Evolutionary conservation across 495 filamentous ascomycete species (phyloP).

Genomic region (Cryomyces antarcticus): DNA sequence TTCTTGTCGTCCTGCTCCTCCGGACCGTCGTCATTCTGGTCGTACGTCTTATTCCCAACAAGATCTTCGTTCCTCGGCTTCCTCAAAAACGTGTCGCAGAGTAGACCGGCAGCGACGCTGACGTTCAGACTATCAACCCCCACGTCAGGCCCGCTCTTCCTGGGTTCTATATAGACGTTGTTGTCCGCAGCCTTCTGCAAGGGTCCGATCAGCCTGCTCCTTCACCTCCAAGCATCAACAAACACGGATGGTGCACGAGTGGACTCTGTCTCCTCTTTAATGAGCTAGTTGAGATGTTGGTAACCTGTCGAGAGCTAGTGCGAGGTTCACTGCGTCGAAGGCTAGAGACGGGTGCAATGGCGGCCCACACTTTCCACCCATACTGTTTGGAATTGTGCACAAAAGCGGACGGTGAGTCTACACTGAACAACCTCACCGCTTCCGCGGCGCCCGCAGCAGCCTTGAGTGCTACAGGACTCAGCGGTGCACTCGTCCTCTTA

Average conservation of each 20-base stretch:
- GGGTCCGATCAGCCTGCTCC: constrained; percentile 41
- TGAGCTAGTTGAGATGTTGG: neutral
- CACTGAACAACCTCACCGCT: constrained; percentile 45
- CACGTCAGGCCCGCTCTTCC: constrained; percentile 16
- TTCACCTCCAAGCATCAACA: constrained; percentile 71
- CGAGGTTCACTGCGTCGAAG: neutral
- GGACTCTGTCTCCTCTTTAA: constrained; percentile 14
- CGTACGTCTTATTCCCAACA: too few species aligned
- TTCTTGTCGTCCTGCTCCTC: too few species aligned
- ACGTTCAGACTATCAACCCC: constrained; percentile 73
- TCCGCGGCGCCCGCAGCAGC: constrained; percentile 76
- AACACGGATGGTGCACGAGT: constrained; percentile 37
- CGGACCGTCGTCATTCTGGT: too few species aligned
- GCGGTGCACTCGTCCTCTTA: constrained; percentile 33
- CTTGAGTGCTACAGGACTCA: constrained; percentile 63
- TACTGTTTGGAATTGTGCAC: constrained; percentile 40
- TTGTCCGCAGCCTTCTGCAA: constrained; percentile 43
- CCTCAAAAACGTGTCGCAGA: constrained; percentile 44
- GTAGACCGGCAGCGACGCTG: constrained; percentile 57
- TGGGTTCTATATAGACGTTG: constrained; percentile 32
- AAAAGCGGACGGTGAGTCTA: constrained; percentile 44
- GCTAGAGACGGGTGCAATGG: constrained; percentile 29
- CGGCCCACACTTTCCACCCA: constrained; percentile 74
- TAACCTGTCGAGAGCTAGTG: neutral
- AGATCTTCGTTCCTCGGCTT: constrained; percentile 5